These are phyloP conservation scores for Colletotrichum aenigma DNA, from an alignment of 2,329 filamentous ascomycete species.

Conservation along the genomic window DNA sequence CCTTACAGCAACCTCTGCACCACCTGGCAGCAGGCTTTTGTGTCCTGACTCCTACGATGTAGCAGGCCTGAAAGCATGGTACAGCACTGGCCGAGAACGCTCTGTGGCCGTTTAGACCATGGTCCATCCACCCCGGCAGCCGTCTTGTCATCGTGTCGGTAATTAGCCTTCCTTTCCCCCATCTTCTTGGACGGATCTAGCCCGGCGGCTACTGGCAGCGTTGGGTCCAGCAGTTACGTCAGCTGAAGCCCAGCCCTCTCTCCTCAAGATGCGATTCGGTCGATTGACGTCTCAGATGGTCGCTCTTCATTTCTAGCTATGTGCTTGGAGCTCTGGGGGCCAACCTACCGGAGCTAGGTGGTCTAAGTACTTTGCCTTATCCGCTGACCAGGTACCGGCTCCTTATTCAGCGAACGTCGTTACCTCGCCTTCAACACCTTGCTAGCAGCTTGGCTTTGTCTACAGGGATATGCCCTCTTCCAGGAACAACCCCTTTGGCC, in stretches of 20 bases:
- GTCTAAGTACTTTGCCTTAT: background rate
- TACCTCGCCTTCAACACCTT: background rate
- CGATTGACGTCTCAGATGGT: background rate
- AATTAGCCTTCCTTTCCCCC: background rate
- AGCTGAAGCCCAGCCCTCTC: background rate
- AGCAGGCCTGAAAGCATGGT: background rate
- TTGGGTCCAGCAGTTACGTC: background rate
- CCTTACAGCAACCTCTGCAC: background rate
- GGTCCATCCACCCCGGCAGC: background rate
- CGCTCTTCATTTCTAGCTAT: background rate
- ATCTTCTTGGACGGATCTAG: background rate
- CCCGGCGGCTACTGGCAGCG: slow-evolving; percentile 2
- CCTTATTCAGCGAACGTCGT: background rate
- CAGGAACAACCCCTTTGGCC: background rate
- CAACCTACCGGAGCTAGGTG: background rate
- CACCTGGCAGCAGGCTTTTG: background rate
- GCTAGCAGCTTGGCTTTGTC: background rate
- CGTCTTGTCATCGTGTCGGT: background rate
- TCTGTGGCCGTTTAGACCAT: background rate
- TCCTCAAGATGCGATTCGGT: slow-evolving; percentile 4
- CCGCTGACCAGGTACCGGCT: background rate
- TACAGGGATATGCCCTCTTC: background rate
- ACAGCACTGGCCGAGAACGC: background rate
- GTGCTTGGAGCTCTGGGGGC: background rate
- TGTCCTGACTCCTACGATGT: background rate